Evolutionary conservation across 257 asterid species (phyloP).

Genomic region (Lavandula angustifolia): DNA sequence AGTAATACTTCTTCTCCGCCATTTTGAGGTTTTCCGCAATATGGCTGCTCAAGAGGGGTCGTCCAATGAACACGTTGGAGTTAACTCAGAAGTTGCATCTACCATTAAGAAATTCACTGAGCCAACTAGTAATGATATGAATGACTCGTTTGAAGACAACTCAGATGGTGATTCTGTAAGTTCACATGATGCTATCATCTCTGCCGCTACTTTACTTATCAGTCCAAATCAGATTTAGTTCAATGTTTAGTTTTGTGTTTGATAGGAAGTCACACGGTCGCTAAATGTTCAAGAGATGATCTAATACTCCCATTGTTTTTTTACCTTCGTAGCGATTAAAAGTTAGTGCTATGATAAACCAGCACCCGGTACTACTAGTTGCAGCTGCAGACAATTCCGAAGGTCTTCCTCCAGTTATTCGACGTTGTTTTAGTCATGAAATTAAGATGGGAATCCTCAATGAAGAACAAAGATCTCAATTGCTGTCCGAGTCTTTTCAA

Average conservation of each 20-base stretch:
- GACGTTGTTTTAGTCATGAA: slow-evolving; percentile 97
- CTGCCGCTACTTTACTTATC: slow-evolving; percentile 25
- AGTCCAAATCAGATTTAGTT: slow-evolving; percentile 4
- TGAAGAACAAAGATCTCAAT: slow-evolving; percentile 77
- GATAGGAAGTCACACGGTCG: slow-evolving; percentile 17
- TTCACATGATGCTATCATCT: slow-evolving; percentile 25
- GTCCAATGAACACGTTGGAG: slow-evolving; percentile 78
- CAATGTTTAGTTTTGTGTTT: too few species aligned
- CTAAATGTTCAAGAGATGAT: slow-evolving; percentile 26
- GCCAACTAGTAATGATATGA: slow-evolving; percentile 58
- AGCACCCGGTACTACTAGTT: slow-evolving; percentile 73
- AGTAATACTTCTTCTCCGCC: slow-evolving; percentile 87
- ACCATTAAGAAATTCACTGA: slow-evolving; percentile 80
- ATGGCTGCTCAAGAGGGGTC: slow-evolving; percentile 74
- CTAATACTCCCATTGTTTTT: slow-evolving; percentile 8
- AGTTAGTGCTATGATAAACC: slow-evolving; percentile 47
- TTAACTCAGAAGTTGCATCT: slow-evolving; percentile 82
- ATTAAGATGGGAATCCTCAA: slow-evolving; percentile 69
- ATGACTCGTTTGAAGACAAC: slow-evolving; percentile 46
- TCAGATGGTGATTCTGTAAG: slow-evolving; percentile 56
- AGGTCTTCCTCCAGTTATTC: slow-evolving; percentile 82
- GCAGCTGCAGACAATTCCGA: slow-evolving; percentile 86
- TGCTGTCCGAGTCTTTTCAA: slow-evolving; percentile 70
- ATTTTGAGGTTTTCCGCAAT: slow-evolving; percentile 82
- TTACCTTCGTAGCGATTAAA: slow-evolving; percentile 44